Evolutionary conservation across 192 early-diverging fungal species (phyloP).

Genomic region (Spinellus fusiger): DNA sequence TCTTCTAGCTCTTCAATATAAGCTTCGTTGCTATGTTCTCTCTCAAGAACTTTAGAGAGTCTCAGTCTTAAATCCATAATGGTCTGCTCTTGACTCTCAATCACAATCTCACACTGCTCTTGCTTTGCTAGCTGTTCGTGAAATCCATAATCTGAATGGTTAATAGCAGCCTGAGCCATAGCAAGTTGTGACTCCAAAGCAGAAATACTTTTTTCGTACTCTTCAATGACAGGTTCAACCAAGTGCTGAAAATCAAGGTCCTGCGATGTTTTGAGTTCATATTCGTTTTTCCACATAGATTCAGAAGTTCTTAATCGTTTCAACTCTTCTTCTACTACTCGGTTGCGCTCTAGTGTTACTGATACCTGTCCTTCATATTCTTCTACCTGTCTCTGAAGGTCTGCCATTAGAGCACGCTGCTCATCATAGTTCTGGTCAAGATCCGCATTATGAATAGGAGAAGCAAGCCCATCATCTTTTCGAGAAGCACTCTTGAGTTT

Average conservation of each 20-base stretch:
- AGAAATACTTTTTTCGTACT: slow-evolving; percentile 62
- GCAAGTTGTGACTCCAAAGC: slow-evolving; percentile 55
- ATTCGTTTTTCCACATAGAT: neutral
- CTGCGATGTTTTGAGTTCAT: slow-evolving; percentile 9
- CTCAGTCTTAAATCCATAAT: slow-evolving; percentile 38
- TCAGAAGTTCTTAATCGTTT: slow-evolving; percentile 6
- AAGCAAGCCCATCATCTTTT: neutral
- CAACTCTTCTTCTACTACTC: slow-evolving; percentile 17
- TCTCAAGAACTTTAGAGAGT: slow-evolving; percentile 35
- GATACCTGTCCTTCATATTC: slow-evolving; percentile 2
- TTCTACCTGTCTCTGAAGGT: slow-evolving; percentile 18
- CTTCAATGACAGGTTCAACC: slow-evolving; percentile 66
- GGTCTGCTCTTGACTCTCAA: slow-evolving; percentile 40
- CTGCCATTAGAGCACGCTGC: slow-evolving; percentile 14
- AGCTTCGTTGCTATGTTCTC: slow-evolving; percentile 38
- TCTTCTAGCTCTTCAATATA: slow-evolving; percentile 38
- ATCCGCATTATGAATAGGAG: slow-evolving; percentile 8
- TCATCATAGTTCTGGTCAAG: slow-evolving; percentile 15
- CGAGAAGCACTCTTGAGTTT: slow-evolving; percentile 53
- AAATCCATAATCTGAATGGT: slow-evolving; percentile 45
- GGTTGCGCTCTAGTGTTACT: slow-evolving; percentile 10
- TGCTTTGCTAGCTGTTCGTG: slow-evolving; percentile 53
- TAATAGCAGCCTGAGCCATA: slow-evolving; percentile 51
- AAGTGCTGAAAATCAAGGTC: slow-evolving; percentile 41
- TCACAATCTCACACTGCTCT: slow-evolving; percentile 38